A percentile compares a stretch with the other conserved stretches of the same genome.
Evolutionary conservation across 306 rosid species (phyloP).

Genomic region (Cajanus cajan): DNA sequence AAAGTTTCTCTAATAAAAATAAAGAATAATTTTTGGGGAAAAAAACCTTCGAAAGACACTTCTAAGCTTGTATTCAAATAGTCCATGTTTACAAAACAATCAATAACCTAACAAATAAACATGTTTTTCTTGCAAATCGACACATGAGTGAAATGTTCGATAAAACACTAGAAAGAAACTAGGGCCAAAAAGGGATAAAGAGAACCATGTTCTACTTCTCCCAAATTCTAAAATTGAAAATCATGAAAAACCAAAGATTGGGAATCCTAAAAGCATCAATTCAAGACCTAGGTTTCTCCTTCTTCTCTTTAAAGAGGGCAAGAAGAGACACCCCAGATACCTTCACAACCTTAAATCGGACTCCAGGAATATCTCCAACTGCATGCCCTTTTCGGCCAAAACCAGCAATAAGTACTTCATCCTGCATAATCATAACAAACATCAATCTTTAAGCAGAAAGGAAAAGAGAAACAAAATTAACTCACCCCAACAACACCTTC

Average conservation of each 20-base stretch:
- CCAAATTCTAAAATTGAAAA: slow-evolving; percentile 9
- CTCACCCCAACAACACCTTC: background rate
- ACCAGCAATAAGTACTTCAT: slow-evolving; percentile 69
- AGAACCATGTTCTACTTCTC: slow-evolving; percentile 12
- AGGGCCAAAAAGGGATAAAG: background rate
- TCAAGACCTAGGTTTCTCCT: slow-evolving; percentile 71
- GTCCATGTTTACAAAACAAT: too few species aligned
- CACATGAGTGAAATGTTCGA: background rate
- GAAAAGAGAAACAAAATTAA: background rate
- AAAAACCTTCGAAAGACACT: too few species aligned
- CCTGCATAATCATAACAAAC: slow-evolving; percentile 36
- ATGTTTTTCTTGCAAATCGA: background rate
- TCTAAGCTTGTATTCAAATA: too few species aligned
- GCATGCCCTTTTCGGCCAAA: slow-evolving; percentile 67
- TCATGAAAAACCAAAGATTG: background rate
- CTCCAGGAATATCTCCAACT: slow-evolving; percentile 74
- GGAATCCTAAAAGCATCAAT: background rate
- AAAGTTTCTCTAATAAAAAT: too few species aligned
- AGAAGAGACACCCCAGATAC: slow-evolving; percentile 65
- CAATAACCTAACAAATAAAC: background rate
- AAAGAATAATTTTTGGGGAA: too few species aligned
- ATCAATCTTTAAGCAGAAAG: background rate
- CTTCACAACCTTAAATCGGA: slow-evolving; percentile 68
- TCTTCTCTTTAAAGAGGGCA: slow-evolving; percentile 67
- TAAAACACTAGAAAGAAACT: background rate